Evolutionary conservation across 306 rosid species (phyloP).

Genomic region (Carpinus viminea): DNA sequence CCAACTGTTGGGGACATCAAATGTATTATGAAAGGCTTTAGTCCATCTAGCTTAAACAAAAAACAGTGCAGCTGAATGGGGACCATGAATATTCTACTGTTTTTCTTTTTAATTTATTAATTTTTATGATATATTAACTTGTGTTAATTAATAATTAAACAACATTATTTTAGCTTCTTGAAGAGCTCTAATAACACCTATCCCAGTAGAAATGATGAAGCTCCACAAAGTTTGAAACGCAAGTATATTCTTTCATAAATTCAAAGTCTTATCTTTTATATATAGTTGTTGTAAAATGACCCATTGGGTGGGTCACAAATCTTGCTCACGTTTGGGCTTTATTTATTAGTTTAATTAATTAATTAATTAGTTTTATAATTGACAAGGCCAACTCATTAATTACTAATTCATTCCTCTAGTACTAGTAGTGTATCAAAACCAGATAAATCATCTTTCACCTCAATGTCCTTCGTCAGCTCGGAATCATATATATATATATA

Average conservation of each 20-base stretch:
- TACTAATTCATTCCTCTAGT: not conserved
- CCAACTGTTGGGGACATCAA: not conserved
- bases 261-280: not conserved
- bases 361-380: not conserved
- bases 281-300: not conserved
- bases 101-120: not conserved
- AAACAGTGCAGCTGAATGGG: not conserved
- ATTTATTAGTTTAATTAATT: not conserved
- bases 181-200: not conserved
- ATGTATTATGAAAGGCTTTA: not conserved
- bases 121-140: not conserved
- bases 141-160: not conserved
- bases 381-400: not conserved
- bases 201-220: conserved; percentile 1
- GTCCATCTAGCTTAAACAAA: not conserved
- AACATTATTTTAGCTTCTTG: not conserved
- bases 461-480: conserved; percentile 7
- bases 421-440: not conserved
- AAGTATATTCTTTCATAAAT: not conserved
- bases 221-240: not conserved
- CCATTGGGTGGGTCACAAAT: not conserved
- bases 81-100: not conserved
- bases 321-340: not conserved
- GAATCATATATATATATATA: not conserved
- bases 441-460: conserved; percentile 2